A percentile compares a stretch with the other conserved stretches of the same genome.
Conservation (phyloP, 2,329 filamentous ascomycete genomes). For the Scorias spongiosa region DNA sequence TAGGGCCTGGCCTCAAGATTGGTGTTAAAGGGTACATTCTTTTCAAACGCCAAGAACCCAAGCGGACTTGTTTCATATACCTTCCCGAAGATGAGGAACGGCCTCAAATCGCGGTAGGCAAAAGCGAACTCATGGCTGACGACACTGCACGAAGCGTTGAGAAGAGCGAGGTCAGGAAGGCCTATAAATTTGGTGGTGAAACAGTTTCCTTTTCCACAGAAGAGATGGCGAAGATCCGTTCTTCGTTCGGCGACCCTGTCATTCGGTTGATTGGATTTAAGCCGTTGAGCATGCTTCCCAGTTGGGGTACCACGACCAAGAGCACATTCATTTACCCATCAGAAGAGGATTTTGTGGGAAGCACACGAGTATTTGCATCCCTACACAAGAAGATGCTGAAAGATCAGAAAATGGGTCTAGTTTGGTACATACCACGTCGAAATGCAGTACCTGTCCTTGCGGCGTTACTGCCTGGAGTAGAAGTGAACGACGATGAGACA, state of each 20-base stretch:
- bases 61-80: conserved; percentile 76
- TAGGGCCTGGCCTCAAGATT: conserved; percentile 71
- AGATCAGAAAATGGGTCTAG: conserved; percentile 66
- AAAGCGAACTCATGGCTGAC: conserved; percentile 61
- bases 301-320: conserved; percentile 75
- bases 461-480: conserved; percentile 63
- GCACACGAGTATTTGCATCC: conserved; percentile 81
- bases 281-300: conserved; percentile 53
- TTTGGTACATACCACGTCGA: conserved; percentile 73
- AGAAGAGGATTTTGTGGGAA: conserved; percentile 79
- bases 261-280: conserved; percentile 94
- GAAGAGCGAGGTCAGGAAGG: conserved; percentile 70
- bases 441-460: conserved; percentile 70
- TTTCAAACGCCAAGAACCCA: conserved; percentile 67
- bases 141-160: conserved; percentile 65
- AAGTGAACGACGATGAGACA: conserved; percentile 44
- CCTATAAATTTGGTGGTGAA: conserved; percentile 90
- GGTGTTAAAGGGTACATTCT: conserved; percentile 89
- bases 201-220: conserved; percentile 75
- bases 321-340: conserved; percentile 89
- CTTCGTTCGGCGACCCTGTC: conserved; percentile 60
- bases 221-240: conserved; percentile 60
- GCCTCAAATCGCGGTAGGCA: conserved; percentile 60
- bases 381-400: conserved; percentile 74
- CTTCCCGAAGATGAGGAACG: conserved; percentile 57